Evolutionary conservation across 306 rosid species (phyloP), one percentile per base, ranked within the genome.

Genomic region (Luffa acutangula): DNA sequence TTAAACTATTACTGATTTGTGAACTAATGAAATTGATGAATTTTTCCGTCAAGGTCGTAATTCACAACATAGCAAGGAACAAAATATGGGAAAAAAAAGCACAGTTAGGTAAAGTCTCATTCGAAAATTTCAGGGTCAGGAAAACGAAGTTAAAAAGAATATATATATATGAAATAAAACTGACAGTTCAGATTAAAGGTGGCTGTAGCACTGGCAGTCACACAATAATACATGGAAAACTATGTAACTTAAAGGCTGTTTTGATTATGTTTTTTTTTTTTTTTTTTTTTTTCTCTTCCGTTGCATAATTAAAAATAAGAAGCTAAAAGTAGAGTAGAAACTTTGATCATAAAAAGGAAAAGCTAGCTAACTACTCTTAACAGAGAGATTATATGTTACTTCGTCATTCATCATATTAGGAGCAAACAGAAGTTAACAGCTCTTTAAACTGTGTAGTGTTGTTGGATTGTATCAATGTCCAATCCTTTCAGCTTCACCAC

Each of bases 401-500:
- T 87, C 87, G 74, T 83, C 93, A 79, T 86, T 56, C 78, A 49
- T 25, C 31, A 82, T 49, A 43, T n/a, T 20, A 8, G 21, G 9
- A 3, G 9, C 31, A 4, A 31, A 7, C 31, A 0, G 62, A 56
- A 51, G 4, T 45, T 75, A 49, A 13, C 79, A 33, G 72, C 82
- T 80, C 74, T 54, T 65, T 63, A 95, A 72, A 95, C 99, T 2
- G 99, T 95, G 18, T 95, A 95, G 63, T 95, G 99, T 58, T 95
- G 99, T 83, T 95, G 99, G 77, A 95, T 95, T 11, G 90, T 95
- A 33, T 95, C 99, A 2, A 95, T 90, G 84, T 95, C 99, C 3
- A 95, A 93, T 25, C 99, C 99, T 81, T 95, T 95, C 78, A 95
- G 99, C 94, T 95, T 95, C 85, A 93, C 99, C 33, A 95, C 99